A percentile compares a stretch with the other conserved stretches of the same genome.
Conservation (phyloP, 78 protist species). For the Goniomonas avonlea region DNA sequence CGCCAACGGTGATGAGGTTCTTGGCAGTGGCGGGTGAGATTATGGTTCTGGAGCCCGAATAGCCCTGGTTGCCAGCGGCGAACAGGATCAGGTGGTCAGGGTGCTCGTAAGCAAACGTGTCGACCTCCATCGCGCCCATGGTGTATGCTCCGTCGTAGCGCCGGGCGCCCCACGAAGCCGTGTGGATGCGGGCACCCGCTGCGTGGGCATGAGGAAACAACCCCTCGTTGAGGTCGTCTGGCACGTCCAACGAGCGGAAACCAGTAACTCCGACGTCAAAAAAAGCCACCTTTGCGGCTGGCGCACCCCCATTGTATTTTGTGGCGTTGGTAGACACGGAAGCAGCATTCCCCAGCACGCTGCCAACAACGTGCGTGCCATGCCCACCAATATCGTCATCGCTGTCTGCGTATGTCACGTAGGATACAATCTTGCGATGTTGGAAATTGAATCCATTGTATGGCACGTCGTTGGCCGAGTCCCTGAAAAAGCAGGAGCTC, state of each 20-base stretch:
- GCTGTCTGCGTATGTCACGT: not conserved
- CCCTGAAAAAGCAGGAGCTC: slow-evolving; percentile 5
- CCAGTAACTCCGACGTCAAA: not conserved
- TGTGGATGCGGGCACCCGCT: slow-evolving; percentile 31
- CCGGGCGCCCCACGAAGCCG: slow-evolving; percentile 20
- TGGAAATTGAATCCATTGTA: too few species aligned
- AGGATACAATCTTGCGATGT: not conserved
- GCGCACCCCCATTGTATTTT: slow-evolving; percentile 21
- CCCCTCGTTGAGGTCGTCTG: not conserved
- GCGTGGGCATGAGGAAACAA: slow-evolving; percentile 7
- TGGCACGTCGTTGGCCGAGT: not conserved
- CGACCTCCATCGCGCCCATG: not conserved
- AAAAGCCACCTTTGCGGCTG: slow-evolving; percentile 25
- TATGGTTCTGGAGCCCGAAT: too few species aligned
- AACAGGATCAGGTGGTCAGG: slow-evolving; percentile 9
- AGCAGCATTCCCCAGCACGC: not conserved
- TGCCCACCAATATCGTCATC: slow-evolving; percentile 12
- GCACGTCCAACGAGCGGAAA: not conserved
- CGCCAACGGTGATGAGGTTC: slow-evolving; percentile 27
- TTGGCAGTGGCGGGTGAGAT: slow-evolving; percentile 9
- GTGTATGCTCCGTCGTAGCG: not conserved
- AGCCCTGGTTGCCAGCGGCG: slow-evolving; percentile 40
- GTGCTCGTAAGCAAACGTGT: not conserved
- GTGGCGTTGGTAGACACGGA: not conserved
- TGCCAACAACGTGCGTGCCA: slow-evolving; percentile 44